Base-by-base conservation (phyloP, 495 filamentous ascomycete species). In the Neurospora sublineolata region DNA sequence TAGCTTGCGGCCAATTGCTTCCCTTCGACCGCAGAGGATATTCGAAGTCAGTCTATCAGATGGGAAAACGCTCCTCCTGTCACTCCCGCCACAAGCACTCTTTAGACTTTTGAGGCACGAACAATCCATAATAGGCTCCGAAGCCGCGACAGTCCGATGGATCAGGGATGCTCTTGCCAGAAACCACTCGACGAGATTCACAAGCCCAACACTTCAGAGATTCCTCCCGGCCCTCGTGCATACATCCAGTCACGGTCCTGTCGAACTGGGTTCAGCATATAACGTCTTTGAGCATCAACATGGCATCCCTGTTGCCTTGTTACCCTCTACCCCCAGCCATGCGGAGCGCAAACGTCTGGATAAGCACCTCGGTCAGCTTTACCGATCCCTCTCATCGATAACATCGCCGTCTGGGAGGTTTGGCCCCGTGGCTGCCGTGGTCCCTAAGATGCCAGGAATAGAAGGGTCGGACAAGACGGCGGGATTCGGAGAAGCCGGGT, bases 21-120 rank as follows among this genome's bases (percentile, higher is more conserved):
- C 81, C 2, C 71, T 74, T 42, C 72, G 81, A 5, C 79, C 80
- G 12, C 75, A 79, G 41, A 77, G 79, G 36, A 73, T 77, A 42
- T 84, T 81, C 73, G 73, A 74, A 68, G 72, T 84, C 33, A 68
- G 70, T 41, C 71, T 83, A 36, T 79, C 79, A 30, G 77, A 82
- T 46, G 79, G 76, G 30, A 75, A 73, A 38, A 72, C 73, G 9
- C 69, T 84, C 10, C 41, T 80, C 38, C 79, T 85, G 37, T 77
- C 78, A 30, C 69, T 82, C 9, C 72, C 81, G 14, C 83, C 82
- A 8, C 71, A 75, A 7, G 69, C 80, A 4, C 75, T 76, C 39
- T 71, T 78, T 68, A 79, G 83, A 39, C 77, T 83, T n/a, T 76
- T 85, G 10, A 77, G 83, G 20, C 80, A 76, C 38, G 83, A 85